phyloP scores from a whole-genome alignment of 139 green algal species.

The Chlamydomonas eustigma region DNA sequence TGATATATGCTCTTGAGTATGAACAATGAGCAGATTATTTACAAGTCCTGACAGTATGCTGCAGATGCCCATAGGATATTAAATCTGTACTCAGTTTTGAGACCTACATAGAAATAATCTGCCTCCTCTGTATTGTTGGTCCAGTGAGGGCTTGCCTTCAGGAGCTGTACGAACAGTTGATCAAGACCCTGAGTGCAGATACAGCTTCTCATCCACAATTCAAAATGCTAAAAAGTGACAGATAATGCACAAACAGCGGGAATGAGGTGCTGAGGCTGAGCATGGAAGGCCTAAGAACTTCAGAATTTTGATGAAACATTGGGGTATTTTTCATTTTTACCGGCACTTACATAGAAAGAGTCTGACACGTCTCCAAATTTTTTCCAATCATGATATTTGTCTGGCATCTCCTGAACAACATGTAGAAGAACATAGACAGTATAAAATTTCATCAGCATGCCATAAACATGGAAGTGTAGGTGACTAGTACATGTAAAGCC shows the following conservation, averaged over 20 bases:
- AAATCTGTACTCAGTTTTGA: too few relatives aligned
- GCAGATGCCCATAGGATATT: too few relatives aligned
- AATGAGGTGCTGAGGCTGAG: too few relatives aligned
- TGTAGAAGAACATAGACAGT: background rate
- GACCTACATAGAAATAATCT: constrained; percentile 20
- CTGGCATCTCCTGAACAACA: constrained; percentile 2
- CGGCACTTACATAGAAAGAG: constrained; percentile 6
- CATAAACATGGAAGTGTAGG: too few relatives aligned
- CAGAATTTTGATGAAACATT: too few relatives aligned
- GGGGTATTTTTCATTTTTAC: background rate
- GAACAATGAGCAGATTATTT: too few relatives aligned
- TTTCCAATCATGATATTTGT: background rate
- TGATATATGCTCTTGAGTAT: too few relatives aligned
- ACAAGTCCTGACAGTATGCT: too few relatives aligned
- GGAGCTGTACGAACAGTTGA: constrained; percentile 5
- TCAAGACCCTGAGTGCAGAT: constrained; percentile 12
- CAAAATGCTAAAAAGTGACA: background rate
- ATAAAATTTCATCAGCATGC: background rate
- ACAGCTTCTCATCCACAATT: too few relatives aligned
- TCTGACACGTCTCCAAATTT: constrained; percentile 5
- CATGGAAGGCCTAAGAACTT: too few relatives aligned
- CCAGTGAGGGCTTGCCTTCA: constrained; percentile 7
- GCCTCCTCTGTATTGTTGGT: constrained; percentile 17
- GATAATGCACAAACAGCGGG: too few relatives aligned
- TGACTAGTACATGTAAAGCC: background rate